Evolutionary conservation across 768 basidiomycete species (phyloP).

Genomic region (Rhodotorula babjevae): DNA sequence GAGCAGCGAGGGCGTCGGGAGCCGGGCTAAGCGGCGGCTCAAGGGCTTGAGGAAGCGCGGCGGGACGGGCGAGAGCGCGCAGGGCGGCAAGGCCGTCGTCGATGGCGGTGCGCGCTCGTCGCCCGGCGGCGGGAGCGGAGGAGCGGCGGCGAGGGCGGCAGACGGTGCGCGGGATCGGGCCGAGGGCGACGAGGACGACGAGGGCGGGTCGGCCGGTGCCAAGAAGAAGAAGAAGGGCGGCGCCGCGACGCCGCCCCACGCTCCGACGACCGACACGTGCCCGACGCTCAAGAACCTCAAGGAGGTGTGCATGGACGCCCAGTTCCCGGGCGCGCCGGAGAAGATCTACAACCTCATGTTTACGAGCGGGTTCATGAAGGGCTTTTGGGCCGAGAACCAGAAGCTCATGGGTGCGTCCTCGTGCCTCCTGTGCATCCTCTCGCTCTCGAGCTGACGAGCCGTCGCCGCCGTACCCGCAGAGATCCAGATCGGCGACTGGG

Average conservation of each 20-base stretch:
- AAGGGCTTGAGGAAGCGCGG: constrained; percentile 22
- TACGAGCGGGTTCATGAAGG: constrained; percentile 69
- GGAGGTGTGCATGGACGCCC: constrained; percentile 59
- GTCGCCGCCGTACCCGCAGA: constrained; percentile 54
- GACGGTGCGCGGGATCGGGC: background rate
- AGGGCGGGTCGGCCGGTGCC: background rate
- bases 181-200: background rate
- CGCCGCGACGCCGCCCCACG: constrained; percentile 7
- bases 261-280: constrained; percentile 31
- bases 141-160: background rate
- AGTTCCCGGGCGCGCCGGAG: constrained; percentile 86
- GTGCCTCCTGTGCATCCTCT: background rate
- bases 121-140: background rate
- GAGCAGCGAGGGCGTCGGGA: constrained; percentile 2
- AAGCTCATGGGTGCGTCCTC: constrained; percentile 68
- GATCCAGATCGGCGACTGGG: constrained; percentile 93
- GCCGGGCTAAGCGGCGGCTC: constrained; percentile 10
- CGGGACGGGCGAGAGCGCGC: constrained; percentile 8
- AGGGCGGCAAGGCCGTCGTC: background rate
- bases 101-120: background rate
- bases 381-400: constrained; percentile 84
- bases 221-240: background rate
- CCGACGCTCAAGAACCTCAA: constrained; percentile 35
- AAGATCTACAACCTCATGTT: constrained; percentile 95
- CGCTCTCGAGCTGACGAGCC: background rate